These are phyloP conservation scores for Psilocybe sp. DNA, from an alignment of 768 basidiomycete genomes.

Conservation along the genomic window DNA sequence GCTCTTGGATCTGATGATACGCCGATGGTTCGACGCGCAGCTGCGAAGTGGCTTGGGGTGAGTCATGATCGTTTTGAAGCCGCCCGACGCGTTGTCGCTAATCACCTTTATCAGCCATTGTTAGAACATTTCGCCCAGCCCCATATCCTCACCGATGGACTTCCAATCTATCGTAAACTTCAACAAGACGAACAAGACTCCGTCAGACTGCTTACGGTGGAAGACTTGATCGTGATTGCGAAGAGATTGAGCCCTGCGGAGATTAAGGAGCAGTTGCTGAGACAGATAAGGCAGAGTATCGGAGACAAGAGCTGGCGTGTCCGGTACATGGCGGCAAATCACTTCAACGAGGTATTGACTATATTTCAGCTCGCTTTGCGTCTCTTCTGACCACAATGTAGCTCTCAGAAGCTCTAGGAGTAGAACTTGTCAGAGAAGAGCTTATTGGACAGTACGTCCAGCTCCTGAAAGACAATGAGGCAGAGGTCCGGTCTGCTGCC, in stretches of 20 bases:
- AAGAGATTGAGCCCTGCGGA: conserved; percentile 82
- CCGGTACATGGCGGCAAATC: conserved; percentile 96
- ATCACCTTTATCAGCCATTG: conserved; percentile 54
- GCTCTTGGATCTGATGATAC: conserved; percentile 90
- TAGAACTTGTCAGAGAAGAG: conserved; percentile 90
- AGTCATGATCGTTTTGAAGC: conserved; percentile 28
- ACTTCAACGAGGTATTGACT: conserved; percentile 84
- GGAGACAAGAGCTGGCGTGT: conserved; percentile 98
- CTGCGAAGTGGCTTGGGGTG: conserved; percentile 95
- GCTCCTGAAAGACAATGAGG: conserved; percentile 96
- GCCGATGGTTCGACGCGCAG: conserved; percentile 96
- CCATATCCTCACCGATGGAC: conserved; percentile 80
- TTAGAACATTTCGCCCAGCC: conserved; percentile 75
- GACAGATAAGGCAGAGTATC: conserved; percentile 84
- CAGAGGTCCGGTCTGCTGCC: conserved; percentile 95
- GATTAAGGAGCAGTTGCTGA: conserved; percentile 85
- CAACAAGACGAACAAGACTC: conserved; percentile 98
- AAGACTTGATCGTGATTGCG: conserved; percentile 92
- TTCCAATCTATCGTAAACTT: conserved; percentile 91
- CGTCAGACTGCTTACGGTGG: conserved; percentile 91
- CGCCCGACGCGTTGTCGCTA: conserved; percentile 5
- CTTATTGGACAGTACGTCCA: conserved; percentile 90
- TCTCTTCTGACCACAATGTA: conserved; percentile 24
- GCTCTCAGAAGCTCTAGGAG: conserved; percentile 90
- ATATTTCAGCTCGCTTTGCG: background rate